Evolutionary conservation across 352 stramenopile species (phyloP).

Genomic region (Globisporangium rhizosaccharum): DNA sequence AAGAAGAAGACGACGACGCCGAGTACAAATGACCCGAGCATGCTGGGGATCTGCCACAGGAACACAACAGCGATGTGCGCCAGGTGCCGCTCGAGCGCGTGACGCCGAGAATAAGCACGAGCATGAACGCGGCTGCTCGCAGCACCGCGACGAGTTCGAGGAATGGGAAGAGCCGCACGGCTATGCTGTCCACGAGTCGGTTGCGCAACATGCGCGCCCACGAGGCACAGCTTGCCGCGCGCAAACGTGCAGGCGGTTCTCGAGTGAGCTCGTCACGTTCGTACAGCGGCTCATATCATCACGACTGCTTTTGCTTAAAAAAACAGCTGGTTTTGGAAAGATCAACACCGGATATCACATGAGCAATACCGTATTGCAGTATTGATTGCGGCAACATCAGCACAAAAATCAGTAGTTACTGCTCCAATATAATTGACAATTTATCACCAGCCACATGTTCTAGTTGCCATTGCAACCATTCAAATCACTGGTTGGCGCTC

Average conservation of each 20-base stretch:
- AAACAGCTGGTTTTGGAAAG: no score
- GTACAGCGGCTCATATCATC: no score
- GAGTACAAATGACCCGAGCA: constrained; percentile 35
- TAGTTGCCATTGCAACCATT: no score
- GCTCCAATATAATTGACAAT: no score
- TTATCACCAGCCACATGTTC: no score
- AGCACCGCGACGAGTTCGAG: constrained; percentile 36
- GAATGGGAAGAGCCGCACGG: constrained; percentile 49
- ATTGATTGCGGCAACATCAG: no score
- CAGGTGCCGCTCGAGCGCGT: constrained; percentile 34
- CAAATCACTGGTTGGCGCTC: no score
- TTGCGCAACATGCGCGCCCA: constrained; percentile 34
- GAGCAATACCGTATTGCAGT: no score
- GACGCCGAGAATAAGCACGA: constrained; percentile 48
- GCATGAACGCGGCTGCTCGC: constrained; percentile 35
- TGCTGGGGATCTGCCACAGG: constrained; percentile 45
- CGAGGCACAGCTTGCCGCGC: constrained; percentile 32
- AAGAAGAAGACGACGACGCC: constrained; percentile 49
- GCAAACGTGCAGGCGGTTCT: constrained; percentile 40
- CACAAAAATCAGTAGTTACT: no score
- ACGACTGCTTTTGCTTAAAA: no score
- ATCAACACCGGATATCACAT: no score
- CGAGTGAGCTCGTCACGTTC: no score
- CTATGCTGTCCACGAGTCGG: constrained; percentile 36
- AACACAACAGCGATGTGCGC: constrained; percentile 55